phyloP scores from a whole-genome alignment of 139 green algal species.

The Picochlorum sp. region DNA sequence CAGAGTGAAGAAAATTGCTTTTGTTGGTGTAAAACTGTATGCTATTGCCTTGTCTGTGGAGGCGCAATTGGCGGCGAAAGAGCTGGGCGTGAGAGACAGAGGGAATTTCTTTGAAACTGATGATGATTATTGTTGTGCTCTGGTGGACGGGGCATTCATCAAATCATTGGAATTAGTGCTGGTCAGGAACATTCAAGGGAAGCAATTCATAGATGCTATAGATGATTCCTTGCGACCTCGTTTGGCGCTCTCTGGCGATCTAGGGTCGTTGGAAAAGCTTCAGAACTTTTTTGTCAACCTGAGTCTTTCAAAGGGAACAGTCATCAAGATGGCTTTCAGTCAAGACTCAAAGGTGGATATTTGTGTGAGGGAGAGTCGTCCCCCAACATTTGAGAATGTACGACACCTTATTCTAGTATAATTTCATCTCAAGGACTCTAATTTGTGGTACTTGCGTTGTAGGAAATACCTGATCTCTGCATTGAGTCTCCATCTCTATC shows the following conservation, averaged over 20 bases:
- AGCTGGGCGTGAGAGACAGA: constrained; percentile 60
- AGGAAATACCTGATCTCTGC: constrained; percentile 37
- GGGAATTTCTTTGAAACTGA: constrained; percentile 41
- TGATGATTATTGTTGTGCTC: constrained; percentile 54
- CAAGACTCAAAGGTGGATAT: constrained; percentile 34
- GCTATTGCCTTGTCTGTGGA: constrained; percentile 66
- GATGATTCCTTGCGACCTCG: constrained; percentile 55
- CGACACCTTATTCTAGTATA: not conserved
- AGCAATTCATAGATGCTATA: constrained; percentile 63
- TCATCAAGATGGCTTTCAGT: constrained; percentile 36
- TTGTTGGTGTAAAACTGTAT: constrained; percentile 75
- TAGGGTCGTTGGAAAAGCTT: constrained; percentile 47
- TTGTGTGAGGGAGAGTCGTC: constrained; percentile 8
- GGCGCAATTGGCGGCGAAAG: constrained; percentile 50
- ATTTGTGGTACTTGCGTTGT: not conserved
- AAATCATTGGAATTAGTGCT: constrained; percentile 58
- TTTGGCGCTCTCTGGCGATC: constrained; percentile 55
- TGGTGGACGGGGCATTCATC: constrained; percentile 67
- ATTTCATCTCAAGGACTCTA: not conserved
- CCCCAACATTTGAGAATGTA: constrained; percentile 4
- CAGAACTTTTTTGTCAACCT: constrained; percentile 38
- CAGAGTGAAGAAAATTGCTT: constrained; percentile 63
- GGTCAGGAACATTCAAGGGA: constrained; percentile 60
- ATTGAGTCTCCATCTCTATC: constrained; percentile 50
- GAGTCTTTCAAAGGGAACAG: constrained; percentile 39